Percentiles rank a stretch among this genome's conserved stretches.
These are phyloP conservation scores for Triticum timopheevii DNA, from an alignment of 176 grass and related monocot genomes.

Conservation along the genomic window DNA sequence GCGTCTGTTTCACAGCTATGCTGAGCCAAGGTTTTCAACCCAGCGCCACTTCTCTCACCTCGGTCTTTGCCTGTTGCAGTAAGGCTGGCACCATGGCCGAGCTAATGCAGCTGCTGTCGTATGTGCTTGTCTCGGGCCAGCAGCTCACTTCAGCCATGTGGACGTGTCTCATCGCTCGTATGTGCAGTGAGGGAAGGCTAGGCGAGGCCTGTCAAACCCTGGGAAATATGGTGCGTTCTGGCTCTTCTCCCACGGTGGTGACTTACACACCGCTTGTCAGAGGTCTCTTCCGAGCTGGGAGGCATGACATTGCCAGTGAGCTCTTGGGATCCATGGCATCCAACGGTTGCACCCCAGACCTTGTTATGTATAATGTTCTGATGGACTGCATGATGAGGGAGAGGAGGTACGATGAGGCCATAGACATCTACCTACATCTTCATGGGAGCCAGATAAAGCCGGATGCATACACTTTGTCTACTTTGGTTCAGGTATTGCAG, in stretches of 20 bases:
- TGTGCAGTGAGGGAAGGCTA: conserved; percentile 51
- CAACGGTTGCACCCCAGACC: conserved; percentile 58
- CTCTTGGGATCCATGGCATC: conserved; percentile 62
- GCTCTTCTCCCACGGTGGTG: conserved; percentile 54
- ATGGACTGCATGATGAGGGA: conserved; percentile 77
- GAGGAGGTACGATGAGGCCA: conserved; percentile 52
- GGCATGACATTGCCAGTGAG: conserved; percentile 34
- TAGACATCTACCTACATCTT: conserved; percentile 54
- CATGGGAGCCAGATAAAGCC: conserved; percentile 49
- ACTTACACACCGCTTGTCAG: conserved; percentile 76
- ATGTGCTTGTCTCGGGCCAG: conserved; percentile 49
- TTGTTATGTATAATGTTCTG: conserved; percentile 80
- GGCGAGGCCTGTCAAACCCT: conserved; percentile 52
- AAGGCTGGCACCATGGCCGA: conserved; percentile 53
- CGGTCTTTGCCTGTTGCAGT: conserved; percentile 63
- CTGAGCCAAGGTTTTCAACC: conserved; percentile 55
- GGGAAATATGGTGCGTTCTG: conserved; percentile 60
- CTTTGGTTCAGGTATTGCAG: conserved; percentile 50
- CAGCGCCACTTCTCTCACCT: conserved; percentile 31
- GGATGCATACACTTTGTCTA: conserved; percentile 78
- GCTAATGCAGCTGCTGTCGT: conserved; percentile 60
- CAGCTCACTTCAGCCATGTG: conserved; percentile 52
- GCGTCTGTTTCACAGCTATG: conserved; percentile 51
- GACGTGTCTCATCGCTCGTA: conserved; percentile 70
- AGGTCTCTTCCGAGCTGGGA: conserved; percentile 61